Conservation (phyloP, 768 basidiomycete genomes). For the Pholiota microspora region DNA sequence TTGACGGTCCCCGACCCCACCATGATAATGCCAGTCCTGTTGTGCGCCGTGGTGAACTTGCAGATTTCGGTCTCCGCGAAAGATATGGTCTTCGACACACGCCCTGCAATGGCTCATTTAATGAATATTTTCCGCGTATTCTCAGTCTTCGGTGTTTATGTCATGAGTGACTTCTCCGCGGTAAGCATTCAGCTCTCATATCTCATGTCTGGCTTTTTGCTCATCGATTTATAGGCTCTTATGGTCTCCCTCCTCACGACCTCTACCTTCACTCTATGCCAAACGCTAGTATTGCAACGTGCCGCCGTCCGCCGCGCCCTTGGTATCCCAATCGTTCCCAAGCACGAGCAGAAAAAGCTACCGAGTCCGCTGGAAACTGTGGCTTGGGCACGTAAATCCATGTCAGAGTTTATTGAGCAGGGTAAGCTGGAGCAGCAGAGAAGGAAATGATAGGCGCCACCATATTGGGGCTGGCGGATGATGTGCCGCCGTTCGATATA, state of each 20-base stretch:
- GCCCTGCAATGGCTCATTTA: slow-evolving; percentile 59
- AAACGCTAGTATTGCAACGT: slow-evolving; percentile 46
- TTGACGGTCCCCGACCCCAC: slow-evolving; percentile 78
- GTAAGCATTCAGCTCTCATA: slow-evolving; percentile 43
- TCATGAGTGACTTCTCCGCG: slow-evolving; percentile 56
- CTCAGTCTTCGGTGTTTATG: slow-evolving; percentile 46
- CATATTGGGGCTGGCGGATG: background rate
- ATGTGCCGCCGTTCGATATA: background rate
- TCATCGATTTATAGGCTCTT: slow-evolving; percentile 32
- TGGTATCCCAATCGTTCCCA: slow-evolving; percentile 34
- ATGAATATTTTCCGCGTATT: slow-evolving; percentile 65
- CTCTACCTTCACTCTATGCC: slow-evolving; percentile 42
- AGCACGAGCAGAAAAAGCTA: slow-evolving; percentile 25
- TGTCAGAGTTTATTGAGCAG: background rate
- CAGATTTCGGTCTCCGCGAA: slow-evolving; percentile 64
- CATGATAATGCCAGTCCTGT: slow-evolving; percentile 62
- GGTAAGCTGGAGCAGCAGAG: background rate
- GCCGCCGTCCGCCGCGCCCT: slow-evolving; percentile 38
- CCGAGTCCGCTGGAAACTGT: slow-evolving; percentile 22
- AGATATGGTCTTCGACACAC: slow-evolving; percentile 51
- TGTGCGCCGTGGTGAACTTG: slow-evolving; percentile 59
- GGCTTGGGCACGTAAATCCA: background rate
- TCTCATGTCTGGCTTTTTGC: background rate
- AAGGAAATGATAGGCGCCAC: background rate
- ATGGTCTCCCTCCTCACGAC: slow-evolving; percentile 41